Evolutionary conservation across 345 rosid species (phyloP).

Genomic region (Ceriops decandra): DNA sequence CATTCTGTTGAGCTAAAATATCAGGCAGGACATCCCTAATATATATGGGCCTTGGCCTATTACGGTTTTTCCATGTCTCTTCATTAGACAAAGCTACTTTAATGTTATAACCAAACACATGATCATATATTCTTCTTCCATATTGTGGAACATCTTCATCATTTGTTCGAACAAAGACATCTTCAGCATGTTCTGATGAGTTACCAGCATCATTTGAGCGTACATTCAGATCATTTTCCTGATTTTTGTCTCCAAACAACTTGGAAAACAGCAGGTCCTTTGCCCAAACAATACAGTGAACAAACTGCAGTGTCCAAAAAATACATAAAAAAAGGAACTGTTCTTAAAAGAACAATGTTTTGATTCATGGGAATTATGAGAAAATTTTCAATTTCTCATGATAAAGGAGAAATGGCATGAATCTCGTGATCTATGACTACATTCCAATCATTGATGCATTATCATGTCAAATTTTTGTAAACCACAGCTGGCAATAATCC

Average conservation of each 20-base stretch:
- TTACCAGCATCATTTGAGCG: constrained; percentile 62
- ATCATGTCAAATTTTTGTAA: neutral
- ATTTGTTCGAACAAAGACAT: constrained; percentile 63
- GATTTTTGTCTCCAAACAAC: constrained; percentile 94
- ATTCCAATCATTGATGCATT: too few species aligned
- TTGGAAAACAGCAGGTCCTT: constrained; percentile 95
- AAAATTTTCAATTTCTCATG: too few species aligned
- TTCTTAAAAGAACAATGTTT: neutral
- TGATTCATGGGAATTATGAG: too few species aligned
- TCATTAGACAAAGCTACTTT: constrained; percentile 88
- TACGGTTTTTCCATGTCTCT: constrained; percentile 92
- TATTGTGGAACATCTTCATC: constrained; percentile 79
- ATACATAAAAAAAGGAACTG: neutral
- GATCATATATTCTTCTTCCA: constrained; percentile 93
- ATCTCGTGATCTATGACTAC: too few species aligned
- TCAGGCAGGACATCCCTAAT: constrained; percentile 57
- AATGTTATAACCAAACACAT: constrained; percentile 93
- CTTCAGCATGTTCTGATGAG: constrained; percentile 61
- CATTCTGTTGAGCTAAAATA: constrained; percentile 53
- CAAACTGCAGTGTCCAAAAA: constrained; percentile 58
- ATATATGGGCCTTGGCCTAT: constrained; percentile 77
- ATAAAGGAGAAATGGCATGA: too few species aligned
- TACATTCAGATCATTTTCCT: constrained; percentile 92
- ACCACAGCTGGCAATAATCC: neutral
- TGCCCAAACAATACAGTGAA: constrained; percentile 99